Evolutionary conservation across 1,139 yeast species (phyloP), one percentile per base, ranked within the genome.

Genomic region (Eremothecium gossypii): DNA sequence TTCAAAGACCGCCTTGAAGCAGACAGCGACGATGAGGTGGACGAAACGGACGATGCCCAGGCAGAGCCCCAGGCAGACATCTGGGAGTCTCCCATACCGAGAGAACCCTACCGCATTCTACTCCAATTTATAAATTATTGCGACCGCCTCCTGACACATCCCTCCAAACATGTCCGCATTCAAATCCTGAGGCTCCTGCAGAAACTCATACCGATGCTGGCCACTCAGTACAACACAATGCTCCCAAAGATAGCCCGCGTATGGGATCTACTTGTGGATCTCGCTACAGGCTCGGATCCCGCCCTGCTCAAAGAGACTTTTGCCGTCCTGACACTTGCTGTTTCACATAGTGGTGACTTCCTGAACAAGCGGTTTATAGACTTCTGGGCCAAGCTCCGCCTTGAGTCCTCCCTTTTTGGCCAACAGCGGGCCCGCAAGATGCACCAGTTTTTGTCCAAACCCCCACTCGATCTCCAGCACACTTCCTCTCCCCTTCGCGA

Each of bases 51-150:
- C 8, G 46, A 40, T 13, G 40, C 40, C 5, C 36, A 41, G 9
- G 31, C 41, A 7, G 41, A 43, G 2, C 48, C 23, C 6, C 23
- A 45, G 1, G 46, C 37, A 28, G 48, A 44, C n/a, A 33, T 51
- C 33, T 86, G 95, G 95, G 51, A 56, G 0, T 80, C 89, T 0
- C 76, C 77, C 0, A 65, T 87, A 1, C 83, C 93, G 0, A 65
- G 71, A 37, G 61, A 70, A 2, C 65, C 79, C 0, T 87, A 83
- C 55, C 58, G 65, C 37, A 65, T 80, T 2, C 64, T 83, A 0
- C 75, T 79, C 41, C 74, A 76, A 44, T 77, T 91, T 8, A 70
- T 78, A 44, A 73, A 69, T 9, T 85, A 86, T 55, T 81, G 93
- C 2, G 81, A 84, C 45, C 63, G 83, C 44, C 68, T 86, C 40